Percentiles rank a stretch among this genome's conserved stretches.
phyloP scores from a whole-genome alignment of 2,329 filamentous ascomycete species.

The Neofusicoccum sp. region DNA sequence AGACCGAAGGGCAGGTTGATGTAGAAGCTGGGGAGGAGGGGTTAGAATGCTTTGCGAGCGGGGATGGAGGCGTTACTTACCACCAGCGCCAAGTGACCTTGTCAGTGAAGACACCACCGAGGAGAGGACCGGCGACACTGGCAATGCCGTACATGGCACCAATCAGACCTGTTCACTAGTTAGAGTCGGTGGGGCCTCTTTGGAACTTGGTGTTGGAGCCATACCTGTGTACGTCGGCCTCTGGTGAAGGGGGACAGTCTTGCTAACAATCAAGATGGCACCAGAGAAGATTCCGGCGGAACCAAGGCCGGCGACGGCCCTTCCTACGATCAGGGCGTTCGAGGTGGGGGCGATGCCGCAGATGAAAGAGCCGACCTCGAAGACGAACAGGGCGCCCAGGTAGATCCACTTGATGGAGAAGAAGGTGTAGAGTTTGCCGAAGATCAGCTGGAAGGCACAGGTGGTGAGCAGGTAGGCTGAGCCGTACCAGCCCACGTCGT shows the following conservation, averaged over 20 bases:
- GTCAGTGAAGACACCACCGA: conserved; percentile 51
- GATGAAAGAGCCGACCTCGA: conserved; percentile 56
- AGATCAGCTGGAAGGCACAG: conserved; percentile 44
- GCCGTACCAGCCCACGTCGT: conserved; percentile 32
- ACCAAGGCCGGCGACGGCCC: conserved; percentile 55
- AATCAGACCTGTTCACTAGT: conserved; percentile 39
- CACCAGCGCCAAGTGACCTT: conserved; percentile 53
- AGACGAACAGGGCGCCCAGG: conserved; percentile 48
- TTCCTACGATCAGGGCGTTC: conserved; percentile 53
- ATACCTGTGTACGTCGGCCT: conserved; percentile 47
- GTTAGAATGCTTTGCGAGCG: not conserved
- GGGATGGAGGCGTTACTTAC: conserved; percentile 28
- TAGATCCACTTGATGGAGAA: conserved; percentile 52
- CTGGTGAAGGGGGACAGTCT: conserved; percentile 47
- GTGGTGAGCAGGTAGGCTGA: conserved; percentile 46
- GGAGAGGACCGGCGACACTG: conserved; percentile 51
- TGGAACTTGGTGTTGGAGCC: conserved; percentile 23
- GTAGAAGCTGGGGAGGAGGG: conserved; percentile 40
- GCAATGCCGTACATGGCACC: conserved; percentile 55
- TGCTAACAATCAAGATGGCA: conserved; percentile 51
- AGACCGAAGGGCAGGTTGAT: conserved; percentile 58
- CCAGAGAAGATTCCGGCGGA: conserved; percentile 55
- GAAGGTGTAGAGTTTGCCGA: conserved; percentile 50
- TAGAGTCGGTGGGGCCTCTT: conserved; percentile 47
- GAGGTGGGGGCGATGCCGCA: conserved; percentile 55